Evolutionary conservation across 2,329 filamentous ascomycete species (phyloP).

Genomic region (Aureobasidium sp.): DNA sequence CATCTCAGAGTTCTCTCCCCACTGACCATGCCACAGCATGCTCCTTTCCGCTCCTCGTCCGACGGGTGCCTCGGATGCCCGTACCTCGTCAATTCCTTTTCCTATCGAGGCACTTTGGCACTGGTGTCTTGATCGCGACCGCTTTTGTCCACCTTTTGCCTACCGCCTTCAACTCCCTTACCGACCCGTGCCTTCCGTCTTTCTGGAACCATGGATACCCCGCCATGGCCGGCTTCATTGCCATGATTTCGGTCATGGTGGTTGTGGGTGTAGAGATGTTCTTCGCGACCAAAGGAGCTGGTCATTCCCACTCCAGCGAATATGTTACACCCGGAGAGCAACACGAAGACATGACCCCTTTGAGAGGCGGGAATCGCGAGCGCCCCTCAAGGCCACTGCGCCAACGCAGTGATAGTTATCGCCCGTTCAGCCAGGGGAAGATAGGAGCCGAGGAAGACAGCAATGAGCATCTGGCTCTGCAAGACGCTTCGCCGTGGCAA

Average conservation of each 20-base stretch:
- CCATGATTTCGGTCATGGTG: constrained; percentile 71
- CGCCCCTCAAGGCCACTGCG: not conserved
- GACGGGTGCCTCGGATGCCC: constrained; percentile 50
- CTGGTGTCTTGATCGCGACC: constrained; percentile 48
- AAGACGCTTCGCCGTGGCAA: not conserved
- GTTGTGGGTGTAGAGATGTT: constrained; percentile 86
- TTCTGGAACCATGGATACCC: constrained; percentile 74
- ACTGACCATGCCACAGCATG: constrained; percentile 36
- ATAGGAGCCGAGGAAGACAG: constrained; percentile 12
- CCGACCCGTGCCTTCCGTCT: constrained; percentile 58
- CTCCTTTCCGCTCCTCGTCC: constrained; percentile 52
- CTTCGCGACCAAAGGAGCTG: constrained; percentile 62
- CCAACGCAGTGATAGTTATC: constrained; percentile 17
- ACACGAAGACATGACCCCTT: not conserved
- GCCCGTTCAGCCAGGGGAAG: constrained; percentile 20
- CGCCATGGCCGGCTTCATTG: constrained; percentile 71
- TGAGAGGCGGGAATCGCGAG: not conserved
- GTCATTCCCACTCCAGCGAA: constrained; percentile 47
- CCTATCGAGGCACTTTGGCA: constrained; percentile 50
- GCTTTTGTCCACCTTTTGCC: constrained; percentile 54
- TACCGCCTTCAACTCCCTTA: constrained; percentile 52
- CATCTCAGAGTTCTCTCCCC: not conserved
- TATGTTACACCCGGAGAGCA: constrained; percentile 34
- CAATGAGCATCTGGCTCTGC: not conserved
- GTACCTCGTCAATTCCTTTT: constrained; percentile 52